A percentile compares a stretch with the other conserved stretches of the same genome.
These are phyloP conservation scores for Xylaria sp. DNA, from an alignment of 2,329 filamentous ascomycete genomes.

Conservation along the genomic window DNA sequence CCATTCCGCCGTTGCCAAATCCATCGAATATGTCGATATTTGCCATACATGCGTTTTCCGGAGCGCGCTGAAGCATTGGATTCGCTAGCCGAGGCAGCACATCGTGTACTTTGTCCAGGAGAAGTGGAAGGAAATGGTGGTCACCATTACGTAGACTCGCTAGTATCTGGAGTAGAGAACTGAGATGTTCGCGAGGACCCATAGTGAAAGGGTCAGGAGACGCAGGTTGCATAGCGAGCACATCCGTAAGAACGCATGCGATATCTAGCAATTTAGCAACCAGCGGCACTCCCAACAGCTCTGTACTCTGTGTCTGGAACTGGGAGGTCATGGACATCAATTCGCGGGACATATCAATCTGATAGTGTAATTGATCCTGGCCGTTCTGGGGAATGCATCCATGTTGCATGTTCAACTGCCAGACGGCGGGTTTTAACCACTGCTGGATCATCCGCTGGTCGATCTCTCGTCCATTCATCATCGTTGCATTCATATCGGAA, in stretches of 20 bases:
- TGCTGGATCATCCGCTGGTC: conserved; percentile 69
- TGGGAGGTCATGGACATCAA: conserved; percentile 74
- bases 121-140: conserved; percentile 78
- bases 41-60: conserved; percentile 59
- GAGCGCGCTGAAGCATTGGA: conserved; percentile 68
- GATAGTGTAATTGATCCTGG: conserved; percentile 68
- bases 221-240: conserved; percentile 72
- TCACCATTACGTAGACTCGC: conserved; percentile 78
- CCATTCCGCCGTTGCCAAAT: conserved; percentile 71
- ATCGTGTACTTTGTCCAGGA: conserved; percentile 80
- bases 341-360: conserved; percentile 70
- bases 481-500: conserved; percentile 62
- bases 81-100: conserved; percentile 71
- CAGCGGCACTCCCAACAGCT: conserved; percentile 78
- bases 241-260: conserved; percentile 76
- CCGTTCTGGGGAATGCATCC: conserved; percentile 60
- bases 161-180: conserved; percentile 73
- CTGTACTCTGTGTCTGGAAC: conserved; percentile 77
- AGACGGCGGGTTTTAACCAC: conserved; percentile 72
- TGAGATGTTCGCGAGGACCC: conserved; percentile 78
- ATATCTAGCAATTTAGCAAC: conserved; percentile 86
- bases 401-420: conserved; percentile 69
- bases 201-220: conserved; percentile 70
- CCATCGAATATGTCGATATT: conserved; percentile 72
- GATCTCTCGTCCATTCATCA: conserved; percentile 61